Evolutionary conservation across 164 flowering plant genomes (phyloP), one percentile per base, ranked within the genome.

Genomic region (Aristolochia californica): DNA sequence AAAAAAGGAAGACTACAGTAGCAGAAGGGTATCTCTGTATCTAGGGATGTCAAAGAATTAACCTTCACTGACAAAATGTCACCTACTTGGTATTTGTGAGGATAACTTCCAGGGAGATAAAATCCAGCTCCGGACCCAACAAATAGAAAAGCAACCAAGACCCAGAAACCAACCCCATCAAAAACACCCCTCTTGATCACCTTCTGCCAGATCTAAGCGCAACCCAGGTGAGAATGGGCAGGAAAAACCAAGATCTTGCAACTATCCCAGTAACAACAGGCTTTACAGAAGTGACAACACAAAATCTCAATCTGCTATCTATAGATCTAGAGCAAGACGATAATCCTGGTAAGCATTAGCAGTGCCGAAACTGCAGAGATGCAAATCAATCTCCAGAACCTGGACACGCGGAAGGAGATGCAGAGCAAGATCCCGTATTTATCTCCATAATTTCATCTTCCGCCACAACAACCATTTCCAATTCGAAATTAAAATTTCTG

Each of bases 101-200:
- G 91, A 62, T 85, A 87, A 68, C 96, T 87, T 57, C 96, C 96
- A 9, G 96, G 96, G n/a, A 87, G 82, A 58, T 87, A 85, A 72
- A 78, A 87, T 45, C 89, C 91, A 59, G 68, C 60, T 5, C 75
- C 81, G 10, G 72, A 59, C 61, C 70, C 63, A 67, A 66, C 57
- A 27, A 82, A 15, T 68, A 78, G 52, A 59, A 64, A 69, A 17
- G 72, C 13, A 52, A 75, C 9, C 71, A 78, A 62, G 21, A 74
- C 70, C 76, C 78, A 78, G 74, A 78, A 67, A 73, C 66, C 48
- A 53, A 68, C 61, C 60, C 34, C 56, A 62, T 53, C 43, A 44
- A 63, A 61, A 53, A 61, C 58, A 10, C 68, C 80, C 87, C 80
- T 81, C 48, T 59, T 63, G 18, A 34, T 34, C 43, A 11, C 56